Base-by-base conservation (phyloP, 225 moss, liverwort and hornwort genomes). In the Anthoceros angustus region DNA sequence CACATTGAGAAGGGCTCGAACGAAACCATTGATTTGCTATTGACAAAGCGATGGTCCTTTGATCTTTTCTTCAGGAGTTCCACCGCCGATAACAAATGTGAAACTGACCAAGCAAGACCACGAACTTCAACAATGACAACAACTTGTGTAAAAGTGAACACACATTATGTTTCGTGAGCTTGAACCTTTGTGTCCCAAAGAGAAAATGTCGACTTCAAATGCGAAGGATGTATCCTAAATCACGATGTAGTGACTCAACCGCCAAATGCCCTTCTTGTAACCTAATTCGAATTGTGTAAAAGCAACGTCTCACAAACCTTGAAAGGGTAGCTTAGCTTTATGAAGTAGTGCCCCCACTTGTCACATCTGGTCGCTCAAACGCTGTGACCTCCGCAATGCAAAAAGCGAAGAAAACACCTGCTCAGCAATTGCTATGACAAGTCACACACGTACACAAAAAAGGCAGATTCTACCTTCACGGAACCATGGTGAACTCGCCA, bases 11-110 rank as follows among this genome's bases (percentile, higher is more conserved):
- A 15, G 86, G 75, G 71, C 80, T 79, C 49, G 79, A 60, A 60
- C 84, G 76, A 68, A 62, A 78, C 25, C 67, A 65, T 62, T 92
- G 92, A 62, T 81, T 89, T 41, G 80, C 79, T 62, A 99, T 83
- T 12, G 87, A 87, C 50, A 99, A 75, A 99, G 74, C 87, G n/a
- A 89, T 40, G 98, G 98, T 39, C 98, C 98, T 76, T 87, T 99
- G 9, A 99, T 76, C 70, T 87, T 74, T 83, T 99, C 80, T 99
- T 99, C 62, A 99, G 74, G 60, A 80, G 76, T 76, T 99, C 98
- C 92, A 80, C 98, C 88, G 73, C 18, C 62, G 62, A 65, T 66
- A 16, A 66, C 71, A 67, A 40, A 40, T 39, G 55, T n/a, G 23
- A 70, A n/a, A 26, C 4, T 32, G n/a, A n/a, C n/a, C n/a, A n/a